Evolutionary conservation across 2,329 filamentous ascomycete genomes (phyloP), one percentile per base, ranked within the genome.

Genomic region (Botrytis paeoniae): DNA sequence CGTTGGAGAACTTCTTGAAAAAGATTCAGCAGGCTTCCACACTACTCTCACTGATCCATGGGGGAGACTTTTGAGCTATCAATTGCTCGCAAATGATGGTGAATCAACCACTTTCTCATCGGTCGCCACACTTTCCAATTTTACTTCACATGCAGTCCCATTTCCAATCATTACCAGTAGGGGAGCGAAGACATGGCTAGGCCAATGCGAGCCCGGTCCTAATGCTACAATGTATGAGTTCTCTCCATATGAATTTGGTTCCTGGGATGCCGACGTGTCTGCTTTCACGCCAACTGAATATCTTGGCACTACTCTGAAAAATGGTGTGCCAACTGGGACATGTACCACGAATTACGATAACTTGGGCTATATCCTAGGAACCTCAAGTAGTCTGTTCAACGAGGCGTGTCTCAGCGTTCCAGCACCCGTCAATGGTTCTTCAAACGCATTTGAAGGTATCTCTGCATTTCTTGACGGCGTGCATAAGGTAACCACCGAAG

Each of bases 141-240:
- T 85, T 77, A 83, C 80, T 0, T 77, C 75, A 20, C 77, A 81
- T 75, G 78, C 81, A 22, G 83, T 81, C 4, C 85, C 85, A 0
- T 85, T 82, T 70, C 85, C 85, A 8, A 83, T 86, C 72, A 83
- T 86, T 57, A 85, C 83, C 1, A 78, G 83, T 7, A 76, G 83
- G 14, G 82, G 82, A 29, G 79, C 82, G 39, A 81, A 82, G 65
- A 81, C 78, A 48, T 79, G 75, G 63, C 74, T 79, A 9, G 82
- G 81, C 37, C 78, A 83, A 73, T 86, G 84, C 76, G 39, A 69
- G 2, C 82, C 78, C 8, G 76, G 74, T 4, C 72, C 74, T 32
- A 90, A 91, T 80, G 86, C 87, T 22, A 89, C 89, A 65, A 85
- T 89, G 37, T 92, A 87, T 77, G 91, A 92, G 77, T 89, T 92